phyloP scores from a whole-genome alignment of 306 rosid species.

The Alnus glutinosa region DNA sequence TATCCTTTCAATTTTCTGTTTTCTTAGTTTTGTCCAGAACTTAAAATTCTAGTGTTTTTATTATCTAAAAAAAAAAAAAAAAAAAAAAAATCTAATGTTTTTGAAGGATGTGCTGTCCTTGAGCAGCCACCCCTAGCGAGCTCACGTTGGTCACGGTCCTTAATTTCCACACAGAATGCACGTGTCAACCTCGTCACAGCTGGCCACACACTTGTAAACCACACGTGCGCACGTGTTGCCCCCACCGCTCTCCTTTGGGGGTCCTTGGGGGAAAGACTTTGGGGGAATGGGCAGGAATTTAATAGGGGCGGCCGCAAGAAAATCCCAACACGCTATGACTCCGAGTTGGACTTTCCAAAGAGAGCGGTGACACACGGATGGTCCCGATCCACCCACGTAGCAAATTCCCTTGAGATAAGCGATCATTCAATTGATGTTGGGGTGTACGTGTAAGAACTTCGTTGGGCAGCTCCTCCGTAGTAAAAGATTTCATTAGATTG shows the following conservation, averaged over 20 bases:
- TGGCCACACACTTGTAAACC: not conserved
- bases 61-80: too few relatives aligned
- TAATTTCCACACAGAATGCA: not conserved
- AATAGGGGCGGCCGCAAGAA: conserved; percentile 10
- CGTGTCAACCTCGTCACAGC: conserved; percentile 15
- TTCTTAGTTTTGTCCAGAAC: too few relatives aligned
- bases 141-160: too few relatives aligned
- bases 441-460: not conserved
- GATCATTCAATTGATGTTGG: not conserved
- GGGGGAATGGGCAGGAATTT: not conserved
- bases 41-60: too few relatives aligned
- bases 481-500: not conserved
- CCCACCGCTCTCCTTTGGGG: too few relatives aligned
- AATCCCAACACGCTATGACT: conserved; percentile 13
- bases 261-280: not conserved
- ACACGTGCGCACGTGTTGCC: not conserved
- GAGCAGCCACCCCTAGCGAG: not conserved
- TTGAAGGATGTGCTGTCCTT: too few relatives aligned
- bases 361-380: not conserved
- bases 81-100: too few relatives aligned
- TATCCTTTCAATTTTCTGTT: too few relatives aligned
- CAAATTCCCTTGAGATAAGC: not conserved
- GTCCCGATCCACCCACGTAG: not conserved
- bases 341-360: not conserved
- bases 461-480: not conserved